These are phyloP conservation scores for Dalechampia spathulata DNA, from an alignment of 441 rosid genomes.

Conservation along the genomic window DNA sequence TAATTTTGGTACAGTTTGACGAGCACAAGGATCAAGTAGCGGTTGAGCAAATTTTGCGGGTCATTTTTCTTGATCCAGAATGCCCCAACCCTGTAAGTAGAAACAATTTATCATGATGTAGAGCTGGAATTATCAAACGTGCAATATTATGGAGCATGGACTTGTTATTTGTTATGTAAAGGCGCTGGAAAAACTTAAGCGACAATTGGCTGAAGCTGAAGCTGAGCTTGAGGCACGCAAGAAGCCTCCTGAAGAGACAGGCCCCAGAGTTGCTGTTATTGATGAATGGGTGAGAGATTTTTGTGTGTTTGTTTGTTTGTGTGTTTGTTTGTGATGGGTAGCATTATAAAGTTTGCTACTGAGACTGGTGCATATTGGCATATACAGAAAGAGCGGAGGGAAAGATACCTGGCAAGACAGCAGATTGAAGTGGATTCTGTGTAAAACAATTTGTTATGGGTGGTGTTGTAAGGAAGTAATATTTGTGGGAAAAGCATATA, in stretches of 20 bases:
- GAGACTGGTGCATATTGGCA: no score
- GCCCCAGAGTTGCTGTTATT: slow-evolving; percentile 39
- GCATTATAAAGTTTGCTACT: no score
- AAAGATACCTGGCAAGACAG: slow-evolving; percentile 49
- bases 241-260: slow-evolving; percentile 44
- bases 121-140: no score
- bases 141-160: no score
- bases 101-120: neutral
- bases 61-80: slow-evolving; percentile 61
- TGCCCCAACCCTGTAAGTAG: slow-evolving; percentile 37
- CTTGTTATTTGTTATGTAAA: slow-evolving; percentile 10
- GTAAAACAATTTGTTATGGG: no score
- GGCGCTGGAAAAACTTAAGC: slow-evolving; percentile 54
- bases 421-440: slow-evolving; percentile 39
- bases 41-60: slow-evolving; percentile 59
- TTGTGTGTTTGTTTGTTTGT: no score
- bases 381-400: slow-evolving; percentile 49
- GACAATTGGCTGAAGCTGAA: slow-evolving; percentile 55
- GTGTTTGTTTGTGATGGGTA: no score
- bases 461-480: no score
- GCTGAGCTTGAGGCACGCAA: slow-evolving; percentile 51
- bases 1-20: slow-evolving; percentile 41
- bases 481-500: no score
- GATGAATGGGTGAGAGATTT: slow-evolving; percentile 60
- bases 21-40: slow-evolving; percentile 61